These are phyloP conservation scores for Emmonsiellopsis sp. DNA, from an alignment of 2,329 filamentous ascomycete genomes.

Conservation along the genomic window DNA sequence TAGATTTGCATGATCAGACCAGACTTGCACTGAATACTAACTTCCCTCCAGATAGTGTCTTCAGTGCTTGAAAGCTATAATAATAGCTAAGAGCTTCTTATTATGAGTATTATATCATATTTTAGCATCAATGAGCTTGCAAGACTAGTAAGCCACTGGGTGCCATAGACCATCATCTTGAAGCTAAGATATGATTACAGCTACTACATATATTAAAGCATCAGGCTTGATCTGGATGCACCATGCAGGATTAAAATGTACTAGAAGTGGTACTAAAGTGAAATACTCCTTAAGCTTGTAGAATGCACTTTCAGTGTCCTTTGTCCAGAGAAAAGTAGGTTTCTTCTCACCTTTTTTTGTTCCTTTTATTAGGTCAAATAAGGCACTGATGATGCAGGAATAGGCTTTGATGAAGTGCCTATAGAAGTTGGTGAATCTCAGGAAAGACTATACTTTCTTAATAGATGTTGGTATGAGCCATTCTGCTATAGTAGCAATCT, in stretches of 20 bases:
- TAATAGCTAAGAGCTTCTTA: conserved; percentile 22
- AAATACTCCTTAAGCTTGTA: conserved; percentile 11
- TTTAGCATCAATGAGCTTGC: conserved; percentile 13
- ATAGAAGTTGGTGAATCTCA: conserved; percentile 28
- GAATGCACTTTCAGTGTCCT: conserved; percentile 9
- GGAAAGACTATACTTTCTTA: conserved; percentile 16
- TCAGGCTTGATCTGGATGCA: conserved; percentile 16
- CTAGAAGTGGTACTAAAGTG: conserved; percentile 11
- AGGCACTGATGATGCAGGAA: conserved; percentile 9
- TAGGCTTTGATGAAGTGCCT: conserved; percentile 19
- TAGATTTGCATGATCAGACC: conserved; percentile 20
- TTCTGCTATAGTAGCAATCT: conserved; percentile 12
- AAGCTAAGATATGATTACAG: conserved; percentile 12
- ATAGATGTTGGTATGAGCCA: conserved; percentile 15
- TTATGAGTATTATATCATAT: conserved; percentile 22
- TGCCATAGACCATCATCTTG: conserved; percentile 12
- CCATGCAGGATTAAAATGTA: conserved; percentile 12
- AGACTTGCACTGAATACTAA: conserved; percentile 11
- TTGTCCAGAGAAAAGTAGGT: conserved; percentile 1
- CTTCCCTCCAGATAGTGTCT: conserved; percentile 11
- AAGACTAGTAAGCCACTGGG: conserved; percentile 16
- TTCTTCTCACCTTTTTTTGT: background rate
- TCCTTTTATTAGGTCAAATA: conserved; percentile 11
- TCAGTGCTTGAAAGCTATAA: conserved; percentile 18
- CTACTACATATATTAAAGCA: conserved; percentile 11